Conservation (phyloP, 1,139 yeast genomes). For the Blastobotrys illinoisensis region DNA sequence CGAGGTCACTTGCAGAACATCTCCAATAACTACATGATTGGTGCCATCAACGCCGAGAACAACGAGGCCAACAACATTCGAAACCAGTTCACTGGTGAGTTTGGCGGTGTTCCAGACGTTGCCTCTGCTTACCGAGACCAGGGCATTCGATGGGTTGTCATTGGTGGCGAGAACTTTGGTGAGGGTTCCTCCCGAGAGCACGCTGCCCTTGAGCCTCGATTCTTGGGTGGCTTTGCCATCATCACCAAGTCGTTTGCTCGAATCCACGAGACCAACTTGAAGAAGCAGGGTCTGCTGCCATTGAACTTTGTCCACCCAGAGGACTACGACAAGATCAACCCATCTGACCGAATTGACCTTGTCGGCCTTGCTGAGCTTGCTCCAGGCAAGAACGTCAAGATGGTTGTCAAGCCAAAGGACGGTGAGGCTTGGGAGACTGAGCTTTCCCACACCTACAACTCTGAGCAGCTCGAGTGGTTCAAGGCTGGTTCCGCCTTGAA, state of each 20-base stretch:
- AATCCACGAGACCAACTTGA: constrained; percentile 90
- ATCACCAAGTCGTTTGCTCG: constrained; percentile 97
- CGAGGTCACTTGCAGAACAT: constrained; percentile 99
- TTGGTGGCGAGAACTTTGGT: constrained; percentile 99
- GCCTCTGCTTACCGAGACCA: constrained; percentile 92
- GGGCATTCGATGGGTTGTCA: constrained; percentile 92
- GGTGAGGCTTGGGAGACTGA: constrained; percentile 82
- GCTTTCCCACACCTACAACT: constrained; percentile 92
- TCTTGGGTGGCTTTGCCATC: constrained; percentile 96
- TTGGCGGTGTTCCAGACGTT: constrained; percentile 93
- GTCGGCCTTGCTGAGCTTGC: constrained; percentile 79
- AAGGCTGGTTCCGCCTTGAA: constrained; percentile 98
- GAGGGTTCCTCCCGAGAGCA: constrained; percentile 99
- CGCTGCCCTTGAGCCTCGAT: constrained; percentile 99
- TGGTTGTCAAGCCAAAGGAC: constrained; percentile 86
- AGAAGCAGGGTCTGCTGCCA: constrained; percentile 97
- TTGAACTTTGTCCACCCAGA: constrained; percentile 83
- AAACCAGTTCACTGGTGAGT: constrained; percentile 89
- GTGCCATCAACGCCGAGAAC: constrained; percentile 97
- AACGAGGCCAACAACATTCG: constrained; percentile 88
- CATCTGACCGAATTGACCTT: constrained; percentile 84
- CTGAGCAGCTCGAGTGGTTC: constrained; percentile 98
- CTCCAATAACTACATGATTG: constrained; percentile 98
- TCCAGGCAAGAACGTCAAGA: constrained; percentile 84
- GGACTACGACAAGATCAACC: constrained; percentile 92